phyloP scores from a whole-genome alignment of 106 monocot genomes.

The Dactylorhiza incarnata region DNA sequence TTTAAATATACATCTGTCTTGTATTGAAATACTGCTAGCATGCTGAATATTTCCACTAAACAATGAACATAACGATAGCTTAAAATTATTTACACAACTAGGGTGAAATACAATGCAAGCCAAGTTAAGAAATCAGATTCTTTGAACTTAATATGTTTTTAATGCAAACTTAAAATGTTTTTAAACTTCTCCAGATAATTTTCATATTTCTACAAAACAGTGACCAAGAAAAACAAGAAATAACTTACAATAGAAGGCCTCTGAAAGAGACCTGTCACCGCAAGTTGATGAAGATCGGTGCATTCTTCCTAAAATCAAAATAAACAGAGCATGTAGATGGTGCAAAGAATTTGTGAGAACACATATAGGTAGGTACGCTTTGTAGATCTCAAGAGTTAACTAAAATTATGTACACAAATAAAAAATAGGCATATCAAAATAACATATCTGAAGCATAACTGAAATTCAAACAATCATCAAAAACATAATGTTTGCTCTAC shows the following conservation, averaged over 20 bases:
- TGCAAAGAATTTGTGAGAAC: background rate
- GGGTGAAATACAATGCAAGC: background rate
- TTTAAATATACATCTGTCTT: background rate
- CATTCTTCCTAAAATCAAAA: conserved; percentile 7
- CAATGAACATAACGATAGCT: background rate
- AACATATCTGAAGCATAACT: background rate
- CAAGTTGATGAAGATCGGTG: conserved; percentile 6
- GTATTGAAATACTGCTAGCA: background rate
- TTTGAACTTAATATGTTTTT: background rate
- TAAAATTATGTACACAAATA: background rate
- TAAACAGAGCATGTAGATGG: background rate
- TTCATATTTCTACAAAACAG: background rate
- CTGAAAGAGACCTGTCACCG: background rate
- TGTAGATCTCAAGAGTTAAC: background rate
- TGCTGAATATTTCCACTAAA: background rate
- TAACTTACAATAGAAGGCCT: conserved; percentile 11
- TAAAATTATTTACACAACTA: background rate
- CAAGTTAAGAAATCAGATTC: background rate
- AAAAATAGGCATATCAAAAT: background rate
- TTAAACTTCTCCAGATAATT: background rate
- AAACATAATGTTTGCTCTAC: no score
- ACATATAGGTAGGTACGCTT: background rate
- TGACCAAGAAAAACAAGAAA: background rate
- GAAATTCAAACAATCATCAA: background rate
- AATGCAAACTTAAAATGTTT: background rate